A percentile compares a stretch with the other conserved stretches of the same genome.
Conservation (phyloP, 352 stramenopile species). For the Phytophthora pseudosyringae region DNA sequence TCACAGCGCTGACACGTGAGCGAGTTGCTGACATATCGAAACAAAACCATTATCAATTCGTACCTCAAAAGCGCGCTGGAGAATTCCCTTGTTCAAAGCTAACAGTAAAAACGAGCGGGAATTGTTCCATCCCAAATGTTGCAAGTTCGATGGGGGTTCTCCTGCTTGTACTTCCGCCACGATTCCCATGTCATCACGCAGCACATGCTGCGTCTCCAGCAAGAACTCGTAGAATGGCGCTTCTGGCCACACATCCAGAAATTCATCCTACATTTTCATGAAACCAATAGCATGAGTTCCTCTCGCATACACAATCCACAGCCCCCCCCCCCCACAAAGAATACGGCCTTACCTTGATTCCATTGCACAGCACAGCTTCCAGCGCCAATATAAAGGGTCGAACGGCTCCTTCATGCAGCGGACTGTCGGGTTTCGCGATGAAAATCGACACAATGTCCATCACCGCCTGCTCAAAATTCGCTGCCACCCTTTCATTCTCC, state of each 20-base stretch:
- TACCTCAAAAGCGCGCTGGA: conserved; percentile 79
- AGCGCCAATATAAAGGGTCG: conserved; percentile 67
- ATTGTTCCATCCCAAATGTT: conserved; percentile 70
- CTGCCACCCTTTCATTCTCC: conserved; percentile 31
- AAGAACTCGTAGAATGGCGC: conserved; percentile 79
- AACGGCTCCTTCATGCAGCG: conserved; percentile 74
- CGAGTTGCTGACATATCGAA: background rate
- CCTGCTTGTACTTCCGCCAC: conserved; percentile 56
- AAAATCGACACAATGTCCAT: conserved; percentile 80
- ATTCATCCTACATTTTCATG: conserved; percentile 40
- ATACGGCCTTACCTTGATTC: conserved; percentile 56
- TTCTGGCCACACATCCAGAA: conserved; percentile 62
- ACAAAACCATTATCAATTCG: background rate
- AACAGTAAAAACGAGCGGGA: conserved; percentile 67
- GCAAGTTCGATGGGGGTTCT: conserved; percentile 39
- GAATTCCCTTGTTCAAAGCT: conserved; percentile 78
- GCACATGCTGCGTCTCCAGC: conserved; percentile 58
- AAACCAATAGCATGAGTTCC: conserved; percentile 1
- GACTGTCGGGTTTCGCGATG: conserved; percentile 67
- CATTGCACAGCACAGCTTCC: conserved; percentile 67
- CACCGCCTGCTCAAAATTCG: conserved; percentile 43
- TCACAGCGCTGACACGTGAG: background rate
- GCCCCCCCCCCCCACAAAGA: background rate
- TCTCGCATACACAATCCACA: background rate
- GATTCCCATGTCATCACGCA: conserved; percentile 76